Percentiles rank a stretch among this genome's conserved stretches.
Evolutionary conservation across 2,329 filamentous ascomycete genomes (phyloP).

Genomic region (Alternaria triticimaculans): DNA sequence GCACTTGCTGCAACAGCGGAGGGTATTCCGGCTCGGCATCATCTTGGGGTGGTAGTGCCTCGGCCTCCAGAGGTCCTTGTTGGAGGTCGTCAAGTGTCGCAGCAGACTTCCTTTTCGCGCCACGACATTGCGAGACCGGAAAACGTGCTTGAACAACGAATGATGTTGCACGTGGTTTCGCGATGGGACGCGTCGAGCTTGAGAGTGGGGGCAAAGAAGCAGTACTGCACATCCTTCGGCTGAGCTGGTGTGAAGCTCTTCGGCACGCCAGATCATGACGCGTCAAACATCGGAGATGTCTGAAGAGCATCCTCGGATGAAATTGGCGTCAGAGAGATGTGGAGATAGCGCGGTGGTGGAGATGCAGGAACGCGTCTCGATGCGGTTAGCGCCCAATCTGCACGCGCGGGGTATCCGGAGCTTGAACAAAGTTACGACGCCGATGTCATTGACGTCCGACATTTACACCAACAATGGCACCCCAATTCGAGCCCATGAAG

Average conservation of each 20-base stretch:
- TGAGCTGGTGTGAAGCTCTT: neutral
- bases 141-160: conserved; percentile 18
- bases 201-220: conserved; percentile 3
- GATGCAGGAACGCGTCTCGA: conserved; percentile 29
- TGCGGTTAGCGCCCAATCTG: conserved; percentile 20
- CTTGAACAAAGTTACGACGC: conserved; percentile 12
- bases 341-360: neutral
- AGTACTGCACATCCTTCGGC: neutral
- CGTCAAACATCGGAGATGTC: conserved; percentile 11
- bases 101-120: conserved; percentile 51
- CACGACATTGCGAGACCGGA: conserved; percentile 33
- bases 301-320: conserved; percentile 26
- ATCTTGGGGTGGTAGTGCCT: conserved; percentile 50
- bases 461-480: conserved; percentile 61
- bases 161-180: conserved; percentile 37
- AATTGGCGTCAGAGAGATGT: conserved; percentile 1
- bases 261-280: neutral
- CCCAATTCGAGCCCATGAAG: conserved; percentile 81
- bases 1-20: conserved; percentile 85
- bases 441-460: conserved; percentile 16
- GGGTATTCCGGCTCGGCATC: conserved; percentile 71
- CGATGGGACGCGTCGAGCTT: conserved; percentile 33
- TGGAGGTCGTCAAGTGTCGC: conserved; percentile 55
- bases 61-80: conserved; percentile 61
- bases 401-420: conserved; percentile 35